Evolutionary conservation across 2,329 filamentous ascomycete species (phyloP).

Genomic region (Apiospora rasikravindrae): DNA sequence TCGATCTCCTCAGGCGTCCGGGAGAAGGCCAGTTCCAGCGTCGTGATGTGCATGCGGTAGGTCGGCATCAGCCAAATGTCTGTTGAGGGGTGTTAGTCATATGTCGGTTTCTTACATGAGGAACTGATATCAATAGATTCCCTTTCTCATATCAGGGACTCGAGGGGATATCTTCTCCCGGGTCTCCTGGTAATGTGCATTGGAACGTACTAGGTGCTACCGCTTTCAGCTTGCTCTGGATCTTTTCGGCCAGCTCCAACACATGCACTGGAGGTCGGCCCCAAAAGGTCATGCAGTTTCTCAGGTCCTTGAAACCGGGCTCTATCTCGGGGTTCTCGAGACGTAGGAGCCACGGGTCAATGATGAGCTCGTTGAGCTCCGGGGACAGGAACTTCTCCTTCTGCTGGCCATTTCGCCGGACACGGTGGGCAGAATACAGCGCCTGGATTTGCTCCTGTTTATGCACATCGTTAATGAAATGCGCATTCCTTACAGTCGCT

Average conservation of each 20-base stretch:
- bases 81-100: conserved; percentile 42
- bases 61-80: conserved; percentile 87
- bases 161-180: background rate
- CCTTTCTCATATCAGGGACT: background rate
- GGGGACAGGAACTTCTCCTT: conserved; percentile 72
- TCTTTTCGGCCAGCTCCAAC: conserved; percentile 65
- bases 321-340: conserved; percentile 68
- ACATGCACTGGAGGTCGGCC: conserved; percentile 79
- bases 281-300: conserved; percentile 89
- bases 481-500: background rate
- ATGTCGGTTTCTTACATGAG: too few relatives aligned
- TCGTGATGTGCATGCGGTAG: conserved; percentile 81
- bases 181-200: background rate
- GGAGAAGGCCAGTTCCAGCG: conserved; percentile 83
- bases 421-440: conserved; percentile 76
- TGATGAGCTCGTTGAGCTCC: conserved; percentile 71
- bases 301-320: conserved; percentile 73
- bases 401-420: conserved; percentile 77
- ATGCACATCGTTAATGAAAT: background rate
- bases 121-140: background rate
- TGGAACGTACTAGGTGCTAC: conserved; percentile 70
- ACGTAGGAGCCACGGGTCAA: conserved; percentile 77
- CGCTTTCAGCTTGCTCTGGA: conserved; percentile 70
- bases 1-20: conserved; percentile 72
- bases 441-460: conserved; percentile 63